These are phyloP conservation scores for Ophiocordyceps polyrhachis-furcata DNA, from an alignment of 2,329 filamentous ascomycete genomes.

Conservation along the genomic window DNA sequence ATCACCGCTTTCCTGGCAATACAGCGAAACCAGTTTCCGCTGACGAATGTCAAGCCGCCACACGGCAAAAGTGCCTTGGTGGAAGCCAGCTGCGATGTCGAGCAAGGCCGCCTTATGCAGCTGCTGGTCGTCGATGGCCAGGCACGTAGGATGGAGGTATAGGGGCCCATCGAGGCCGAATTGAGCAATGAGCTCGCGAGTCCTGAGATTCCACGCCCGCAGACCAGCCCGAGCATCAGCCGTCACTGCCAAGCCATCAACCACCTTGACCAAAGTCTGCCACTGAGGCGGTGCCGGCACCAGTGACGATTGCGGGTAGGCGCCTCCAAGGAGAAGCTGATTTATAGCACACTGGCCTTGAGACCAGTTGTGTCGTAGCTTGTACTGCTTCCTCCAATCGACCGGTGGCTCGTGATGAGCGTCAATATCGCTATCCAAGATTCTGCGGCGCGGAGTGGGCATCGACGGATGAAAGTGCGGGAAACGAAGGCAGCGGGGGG, in stretches of 20 bases:
- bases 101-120: slow-evolving; percentile 22
- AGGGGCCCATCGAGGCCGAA: slow-evolving; percentile 13
- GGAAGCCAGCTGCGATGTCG: slow-evolving; percentile 50
- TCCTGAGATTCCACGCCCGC: slow-evolving; percentile 59
- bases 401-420: slow-evolving; percentile 12
- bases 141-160: slow-evolving; percentile 32
- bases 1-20: slow-evolving; percentile 40
- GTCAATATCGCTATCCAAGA: not conserved
- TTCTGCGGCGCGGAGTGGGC: not conserved
- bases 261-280: slow-evolving; percentile 56
- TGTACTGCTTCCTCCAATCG: slow-evolving; percentile 82
- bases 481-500: slow-evolving; percentile 59
- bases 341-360: slow-evolving; percentile 63
- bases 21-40: slow-evolving; percentile 26
- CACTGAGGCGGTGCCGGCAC: slow-evolving; percentile 11
- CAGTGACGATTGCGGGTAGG: not conserved
- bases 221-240: slow-evolving; percentile 52
- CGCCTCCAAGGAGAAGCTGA: slow-evolving; percentile 43
- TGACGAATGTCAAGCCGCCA: slow-evolving; percentile 38
- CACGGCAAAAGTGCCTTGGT: slow-evolving; percentile 51
- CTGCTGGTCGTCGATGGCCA: slow-evolving; percentile 42
- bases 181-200: slow-evolving; percentile 38
- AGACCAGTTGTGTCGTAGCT: slow-evolving; percentile 79
- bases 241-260: slow-evolving; percentile 60
- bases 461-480: slow-evolving; percentile 37